phyloP scores from a whole-genome alignment of 176 grass and related monocot genomes.

The Oryza officinalis region DNA sequence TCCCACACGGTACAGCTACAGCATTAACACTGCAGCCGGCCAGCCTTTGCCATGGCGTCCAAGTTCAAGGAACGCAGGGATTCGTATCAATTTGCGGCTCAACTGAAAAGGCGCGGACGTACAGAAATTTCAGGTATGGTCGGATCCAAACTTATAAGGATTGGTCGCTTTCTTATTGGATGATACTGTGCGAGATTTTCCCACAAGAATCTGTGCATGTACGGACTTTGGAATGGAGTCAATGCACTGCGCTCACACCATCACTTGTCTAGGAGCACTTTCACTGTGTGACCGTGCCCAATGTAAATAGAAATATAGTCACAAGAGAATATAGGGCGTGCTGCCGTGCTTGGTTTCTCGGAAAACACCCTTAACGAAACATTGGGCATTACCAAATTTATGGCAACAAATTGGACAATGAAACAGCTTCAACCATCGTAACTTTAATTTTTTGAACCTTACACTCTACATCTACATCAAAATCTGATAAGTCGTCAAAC shows the following conservation, averaged over 20 bases:
- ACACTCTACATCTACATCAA: too few relatives aligned
- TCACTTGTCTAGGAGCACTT: not conserved
- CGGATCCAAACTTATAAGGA: not conserved
- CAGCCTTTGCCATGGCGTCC: slow-evolving; percentile 11
- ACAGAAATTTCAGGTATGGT: slow-evolving; percentile 36
- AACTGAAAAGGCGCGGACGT: not conserved
- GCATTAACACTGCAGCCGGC: slow-evolving; percentile 28
- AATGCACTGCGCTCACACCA: not conserved
- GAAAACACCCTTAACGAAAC: too few relatives aligned
- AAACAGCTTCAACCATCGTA: not conserved
- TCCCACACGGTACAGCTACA: not conserved
- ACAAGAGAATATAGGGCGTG: not conserved
- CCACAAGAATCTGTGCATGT: not conserved
- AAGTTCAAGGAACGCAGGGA: slow-evolving; percentile 20
- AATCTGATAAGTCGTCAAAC: too few relatives aligned
- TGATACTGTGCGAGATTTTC: not conserved
- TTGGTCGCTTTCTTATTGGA: slow-evolving; percentile 1
- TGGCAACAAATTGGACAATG: not conserved
- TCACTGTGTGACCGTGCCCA: not conserved
- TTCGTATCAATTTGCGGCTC: not conserved
- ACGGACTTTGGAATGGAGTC: not conserved
- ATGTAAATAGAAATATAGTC: not conserved
- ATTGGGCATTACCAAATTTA: not conserved
- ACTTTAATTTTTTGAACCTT: too few relatives aligned
- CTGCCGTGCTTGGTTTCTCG: not conserved